phyloP scores from a whole-genome alignment of 768 basidiomycete species.

The Hirschioporus abietinus region DNA sequence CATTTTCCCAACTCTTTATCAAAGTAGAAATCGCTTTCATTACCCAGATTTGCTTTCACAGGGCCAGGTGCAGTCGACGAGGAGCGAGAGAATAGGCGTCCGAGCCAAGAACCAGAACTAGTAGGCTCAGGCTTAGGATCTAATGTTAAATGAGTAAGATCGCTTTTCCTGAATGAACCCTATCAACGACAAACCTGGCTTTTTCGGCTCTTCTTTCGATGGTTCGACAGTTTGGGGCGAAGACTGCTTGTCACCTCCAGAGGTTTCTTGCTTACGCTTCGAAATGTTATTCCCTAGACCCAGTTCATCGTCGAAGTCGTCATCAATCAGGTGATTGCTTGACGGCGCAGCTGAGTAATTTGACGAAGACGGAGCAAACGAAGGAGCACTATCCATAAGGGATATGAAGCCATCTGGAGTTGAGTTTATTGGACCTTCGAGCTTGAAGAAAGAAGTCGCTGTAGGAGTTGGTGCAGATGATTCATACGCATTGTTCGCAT shows the following conservation, averaged over 20 bases:
- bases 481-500: conserved; percentile 31
- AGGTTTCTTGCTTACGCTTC: conserved; percentile 31
- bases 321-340: conserved; percentile 24
- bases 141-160: conserved; percentile 1
- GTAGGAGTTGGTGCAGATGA: conserved; percentile 55
- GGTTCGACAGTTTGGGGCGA: conserved; percentile 12
- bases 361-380: not conserved
- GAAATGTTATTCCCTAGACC: conserved; percentile 77
- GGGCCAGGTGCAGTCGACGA: conserved; percentile 57
- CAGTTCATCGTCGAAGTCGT: conserved; percentile 81
- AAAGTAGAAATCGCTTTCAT: conserved; percentile 86
- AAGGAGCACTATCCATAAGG: conserved; percentile 53
- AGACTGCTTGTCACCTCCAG: conserved; percentile 21
- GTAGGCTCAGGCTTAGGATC: conserved; percentile 22
- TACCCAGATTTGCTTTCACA: conserved; percentile 87
- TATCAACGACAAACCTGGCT: conserved; percentile 17
- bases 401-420: conserved; percentile 70
- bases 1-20: conserved; percentile 94
- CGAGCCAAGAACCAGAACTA: conserved; percentile 65
- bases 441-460: conserved; percentile 55
- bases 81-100: conserved; percentile 71
- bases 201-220: conserved; percentile 4
- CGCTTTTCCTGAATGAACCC: conserved; percentile 3
- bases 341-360: not conserved
- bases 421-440: conserved; percentile 37